Base-by-base conservation (phyloP, 495 filamentous ascomycete species). In the Xylaria venustula region DNA sequence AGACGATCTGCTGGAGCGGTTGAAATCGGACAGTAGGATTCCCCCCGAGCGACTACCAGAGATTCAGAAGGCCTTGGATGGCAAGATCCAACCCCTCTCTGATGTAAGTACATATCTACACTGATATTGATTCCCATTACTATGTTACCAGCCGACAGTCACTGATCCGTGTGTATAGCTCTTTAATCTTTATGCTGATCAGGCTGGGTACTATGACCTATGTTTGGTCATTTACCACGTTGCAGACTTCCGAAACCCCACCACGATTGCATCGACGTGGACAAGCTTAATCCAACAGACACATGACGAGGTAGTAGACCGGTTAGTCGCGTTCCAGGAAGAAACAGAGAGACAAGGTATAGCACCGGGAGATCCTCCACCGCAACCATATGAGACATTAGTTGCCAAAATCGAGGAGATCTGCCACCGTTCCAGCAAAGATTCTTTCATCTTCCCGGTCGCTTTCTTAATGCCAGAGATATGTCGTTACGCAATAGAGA, bases 201-300 rank as follows among this genome's bases (percentile, higher is more conserved):
- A 89, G 64, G 93, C 88, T 7, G 83, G 83, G 54, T 99, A 97
- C 79, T 90, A 89, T 75, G 94, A 98, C 70, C 85, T 99, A 57
- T 95, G 88, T 72, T 85, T 99, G 22, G 81, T 90, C 51, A 96
- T 98, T 66, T 98, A 90, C 76, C 88, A 91, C 73, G 79, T 86
- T 0, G 93, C 92, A 30, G 90, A 97, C 73, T 88, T 93, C 77
- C 89, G 92, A 64, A 93, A 92, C 67, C 79, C 86, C 8, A 84
- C 87, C 50, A 87, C 93, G 71, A 91, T 99, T 70, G 78, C 78
- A 54, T 77, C 87, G 52, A 93, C 91, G 23, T 99, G 94, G 94
- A 81, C 88, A 66, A 86, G 87, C 58, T 81, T 97, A 23, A 85
- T 98, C 62, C 82, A 89, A 25, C 76, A 84, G 54, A 81, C 83